phyloP scores from a whole-genome alignment of 2,329 filamentous ascomycete species.

The Hortaea sp. region DNA sequence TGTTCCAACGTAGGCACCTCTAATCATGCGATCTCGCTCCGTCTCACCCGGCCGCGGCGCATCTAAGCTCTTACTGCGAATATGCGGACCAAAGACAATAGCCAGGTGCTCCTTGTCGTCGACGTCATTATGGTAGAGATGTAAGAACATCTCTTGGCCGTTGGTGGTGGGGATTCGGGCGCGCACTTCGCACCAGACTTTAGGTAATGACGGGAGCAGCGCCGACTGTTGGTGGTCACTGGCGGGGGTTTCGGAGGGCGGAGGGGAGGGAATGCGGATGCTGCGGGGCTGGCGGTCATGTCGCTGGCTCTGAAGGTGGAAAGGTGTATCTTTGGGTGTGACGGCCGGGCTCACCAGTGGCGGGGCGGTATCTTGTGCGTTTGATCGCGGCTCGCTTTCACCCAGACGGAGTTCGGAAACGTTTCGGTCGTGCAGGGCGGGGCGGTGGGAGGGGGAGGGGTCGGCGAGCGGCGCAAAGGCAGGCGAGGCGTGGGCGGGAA shows the following conservation, averaged over 20 bases:
- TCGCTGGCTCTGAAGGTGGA: conserved; percentile 19
- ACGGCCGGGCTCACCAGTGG: conserved; percentile 40
- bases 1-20: conserved; percentile 83
- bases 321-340: conserved; percentile 25
- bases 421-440: conserved; percentile 27
- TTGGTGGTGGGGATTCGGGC: conserved; percentile 88
- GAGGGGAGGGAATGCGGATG: conserved; percentile 28
- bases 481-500: conserved; percentile 40
- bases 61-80: conserved; percentile 63
- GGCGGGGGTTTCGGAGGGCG: conserved; percentile 19
- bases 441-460: conserved; percentile 28
- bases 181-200: conserved; percentile 88
- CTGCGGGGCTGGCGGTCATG: conserved; percentile 30
- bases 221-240: conserved; percentile 48
- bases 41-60: conserved; percentile 65
- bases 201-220: conserved; percentile 64
- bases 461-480: conserved; percentile 39
- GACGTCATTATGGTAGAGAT: conserved; percentile 84
- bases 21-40: conserved; percentile 82
- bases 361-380: conserved; percentile 22
- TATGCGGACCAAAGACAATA: conserved; percentile 86
- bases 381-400: background rate
- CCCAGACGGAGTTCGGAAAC: conserved; percentile 31
- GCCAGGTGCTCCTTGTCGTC: conserved; percentile 95
- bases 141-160: conserved; percentile 92